Percentiles rank a stretch among this genome's conserved stretches.
Conservation (phyloP, 805 yeast species). For the Candida dajiaensis region DNA sequence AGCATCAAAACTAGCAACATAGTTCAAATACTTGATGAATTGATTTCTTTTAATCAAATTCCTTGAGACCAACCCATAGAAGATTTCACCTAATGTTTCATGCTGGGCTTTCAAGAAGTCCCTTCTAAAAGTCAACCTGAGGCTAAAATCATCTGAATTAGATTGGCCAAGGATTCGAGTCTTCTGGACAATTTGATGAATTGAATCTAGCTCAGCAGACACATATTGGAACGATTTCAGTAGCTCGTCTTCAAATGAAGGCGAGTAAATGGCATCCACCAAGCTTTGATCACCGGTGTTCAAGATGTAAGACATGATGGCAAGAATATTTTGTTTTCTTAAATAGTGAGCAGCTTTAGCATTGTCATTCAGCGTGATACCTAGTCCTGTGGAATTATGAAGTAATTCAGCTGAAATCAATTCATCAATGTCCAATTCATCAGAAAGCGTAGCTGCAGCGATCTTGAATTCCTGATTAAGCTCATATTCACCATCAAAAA, state of each 20-base stretch:
- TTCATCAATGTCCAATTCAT: slow-evolving; percentile 73
- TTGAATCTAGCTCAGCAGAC: slow-evolving; percentile 47
- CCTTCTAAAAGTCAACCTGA: slow-evolving; percentile 51
- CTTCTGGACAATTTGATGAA: slow-evolving; percentile 48
- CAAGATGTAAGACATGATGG: slow-evolving; percentile 44
- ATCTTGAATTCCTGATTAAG: slow-evolving; percentile 63
- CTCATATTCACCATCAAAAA: slow-evolving; percentile 53
- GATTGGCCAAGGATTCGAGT: slow-evolving; percentile 49
- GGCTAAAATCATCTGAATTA: slow-evolving; percentile 37
- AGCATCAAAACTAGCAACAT: slow-evolving; percentile 41
- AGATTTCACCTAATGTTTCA: slow-evolving; percentile 62
- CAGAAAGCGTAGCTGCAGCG: slow-evolving; percentile 51
- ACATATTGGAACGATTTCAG: slow-evolving; percentile 52
- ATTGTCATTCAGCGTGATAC: slow-evolving; percentile 45
- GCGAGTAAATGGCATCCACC: slow-evolving; percentile 16
- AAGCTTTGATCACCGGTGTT: slow-evolving; percentile 24
- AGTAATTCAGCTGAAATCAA: slow-evolving; percentile 66
- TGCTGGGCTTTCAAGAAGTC: slow-evolving; percentile 60
- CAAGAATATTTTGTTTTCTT: slow-evolving; percentile 69
- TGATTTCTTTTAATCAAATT: slow-evolving; percentile 29
- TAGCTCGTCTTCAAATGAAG: slow-evolving; percentile 33
- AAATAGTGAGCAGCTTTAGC: slow-evolving; percentile 66
- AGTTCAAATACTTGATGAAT: slow-evolving; percentile 37
- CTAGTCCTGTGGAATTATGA: slow-evolving; percentile 39
- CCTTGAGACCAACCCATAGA: slow-evolving; percentile 44